A percentile compares a stretch with the other conserved stretches of the same genome.
phyloP scores from a whole-genome alignment of 768 basidiomycete species.

The Mrakia gelida region DNA sequence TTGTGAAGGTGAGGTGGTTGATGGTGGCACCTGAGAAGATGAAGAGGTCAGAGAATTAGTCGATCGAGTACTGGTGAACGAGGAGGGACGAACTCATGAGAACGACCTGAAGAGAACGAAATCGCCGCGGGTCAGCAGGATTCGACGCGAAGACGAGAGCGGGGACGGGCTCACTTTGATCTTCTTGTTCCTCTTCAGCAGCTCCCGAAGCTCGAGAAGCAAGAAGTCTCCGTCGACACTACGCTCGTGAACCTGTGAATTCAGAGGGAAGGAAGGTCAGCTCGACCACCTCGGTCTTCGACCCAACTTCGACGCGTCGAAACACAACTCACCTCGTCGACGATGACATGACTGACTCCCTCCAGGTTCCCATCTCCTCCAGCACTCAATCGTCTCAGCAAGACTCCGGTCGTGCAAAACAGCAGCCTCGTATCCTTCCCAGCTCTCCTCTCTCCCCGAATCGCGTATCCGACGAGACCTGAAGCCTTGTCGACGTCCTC shows the following conservation, averaged over 20 bases:
- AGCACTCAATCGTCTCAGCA: constrained; percentile 68
- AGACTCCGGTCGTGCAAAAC: constrained; percentile 93
- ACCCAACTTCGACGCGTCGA: neutral
- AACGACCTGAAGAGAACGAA: neutral
- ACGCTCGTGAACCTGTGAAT: constrained; percentile 74
- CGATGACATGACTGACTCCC: constrained; percentile 74
- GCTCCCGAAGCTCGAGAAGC: constrained; percentile 72
- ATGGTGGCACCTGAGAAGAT: constrained; percentile 62
- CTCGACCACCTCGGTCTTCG: neutral
- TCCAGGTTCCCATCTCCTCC: constrained; percentile 61
- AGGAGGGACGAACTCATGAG: neutral
- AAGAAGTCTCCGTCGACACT: constrained; percentile 87
- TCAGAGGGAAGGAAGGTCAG: neutral
- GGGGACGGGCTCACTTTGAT: constrained; percentile 77
- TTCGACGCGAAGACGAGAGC: constrained; percentile 48
- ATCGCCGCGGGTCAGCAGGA: no score
- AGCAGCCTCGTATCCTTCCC: constrained; percentile 65
- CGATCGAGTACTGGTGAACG: neutral
- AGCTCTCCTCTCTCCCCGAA: constrained; percentile 77
- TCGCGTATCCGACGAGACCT: constrained; percentile 75
- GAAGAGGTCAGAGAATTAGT: neutral
- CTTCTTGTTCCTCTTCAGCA: constrained; percentile 58
- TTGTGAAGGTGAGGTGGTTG: constrained; percentile 76
- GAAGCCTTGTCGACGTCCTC: constrained; percentile 52
- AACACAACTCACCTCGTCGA: constrained; percentile 69